These are phyloP conservation scores for Hypoxylon sp. DNA, from an alignment of 2,329 filamentous ascomycete species.

Conservation along the genomic window DNA sequence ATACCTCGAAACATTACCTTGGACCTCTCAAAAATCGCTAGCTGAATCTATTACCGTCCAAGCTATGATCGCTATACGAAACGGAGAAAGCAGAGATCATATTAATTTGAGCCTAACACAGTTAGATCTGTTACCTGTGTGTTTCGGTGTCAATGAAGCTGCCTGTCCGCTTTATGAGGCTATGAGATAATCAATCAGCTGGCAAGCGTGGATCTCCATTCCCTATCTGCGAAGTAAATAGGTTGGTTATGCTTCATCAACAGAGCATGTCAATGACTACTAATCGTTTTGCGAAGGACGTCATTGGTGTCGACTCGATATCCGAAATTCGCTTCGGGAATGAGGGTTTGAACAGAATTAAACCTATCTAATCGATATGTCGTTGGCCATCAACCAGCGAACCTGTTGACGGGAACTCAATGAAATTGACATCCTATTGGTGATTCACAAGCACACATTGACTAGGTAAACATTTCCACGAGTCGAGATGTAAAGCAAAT, in stretches of 20 bases:
- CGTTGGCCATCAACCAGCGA: not conserved
- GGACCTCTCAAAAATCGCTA: not conserved
- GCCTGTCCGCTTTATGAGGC: not conserved
- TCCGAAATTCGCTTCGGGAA: not conserved
- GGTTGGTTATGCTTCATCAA: slow-evolving; percentile 4
- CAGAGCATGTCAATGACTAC: slow-evolving; percentile 2
- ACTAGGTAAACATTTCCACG: not conserved
- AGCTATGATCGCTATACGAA: not conserved
- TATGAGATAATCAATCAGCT: slow-evolving; percentile 7
- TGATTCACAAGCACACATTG: not conserved
- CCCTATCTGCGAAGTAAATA: slow-evolving; percentile 8
- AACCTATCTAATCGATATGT: not conserved
- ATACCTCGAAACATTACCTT: not conserved
- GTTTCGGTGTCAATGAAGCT: not conserved
- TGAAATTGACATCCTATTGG: not conserved
- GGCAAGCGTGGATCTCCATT: slow-evolving; percentile 36
- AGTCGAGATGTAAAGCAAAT: not conserved
- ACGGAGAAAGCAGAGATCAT: not conserved
- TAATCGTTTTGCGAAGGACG: slow-evolving; percentile 3
- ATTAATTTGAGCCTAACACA: not conserved
- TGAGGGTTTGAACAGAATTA: not conserved
- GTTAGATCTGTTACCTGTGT: not conserved
- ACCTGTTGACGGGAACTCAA: not conserved
- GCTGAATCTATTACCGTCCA: not conserved
- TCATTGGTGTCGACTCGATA: not conserved